phyloP scores from a whole-genome alignment of 2,329 filamentous ascomycete genomes.

The Apiospora kogelbergensis region DNA sequence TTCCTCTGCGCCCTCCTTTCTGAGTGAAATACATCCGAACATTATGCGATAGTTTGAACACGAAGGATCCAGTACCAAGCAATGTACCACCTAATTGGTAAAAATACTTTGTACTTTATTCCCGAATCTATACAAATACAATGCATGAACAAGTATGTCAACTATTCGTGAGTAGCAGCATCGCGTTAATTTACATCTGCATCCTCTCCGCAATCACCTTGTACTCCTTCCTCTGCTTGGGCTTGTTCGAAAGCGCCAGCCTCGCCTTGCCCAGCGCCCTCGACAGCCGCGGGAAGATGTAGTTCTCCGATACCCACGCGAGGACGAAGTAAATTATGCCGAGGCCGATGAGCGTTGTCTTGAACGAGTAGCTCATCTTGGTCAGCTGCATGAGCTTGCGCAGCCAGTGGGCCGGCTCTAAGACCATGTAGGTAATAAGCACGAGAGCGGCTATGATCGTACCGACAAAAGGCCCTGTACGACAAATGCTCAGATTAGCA shows the following conservation, averaged over 20 bases:
- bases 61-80: not conserved
- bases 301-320: constrained; percentile 71
- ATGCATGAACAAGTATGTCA: not conserved
- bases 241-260: constrained; percentile 53
- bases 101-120: not conserved
- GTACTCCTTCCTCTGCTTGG: constrained; percentile 84
- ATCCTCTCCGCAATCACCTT: constrained; percentile 76
- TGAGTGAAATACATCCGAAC: not conserved
- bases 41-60: too few relatives aligned
- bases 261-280: constrained; percentile 64
- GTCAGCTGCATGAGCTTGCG: constrained; percentile 82
- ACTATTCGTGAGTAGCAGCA: not conserved
- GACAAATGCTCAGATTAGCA: not conserved
- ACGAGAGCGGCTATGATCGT: constrained; percentile 70
- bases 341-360: constrained; percentile 68
- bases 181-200: constrained; percentile 35
- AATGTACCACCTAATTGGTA: not conserved
- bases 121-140: constrained; percentile 1
- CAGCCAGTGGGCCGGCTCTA: constrained; percentile 70
- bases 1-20: not conserved
- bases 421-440: constrained; percentile 77
- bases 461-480: constrained; percentile 76
- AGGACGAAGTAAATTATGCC: constrained; percentile 67
- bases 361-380: constrained; percentile 69
- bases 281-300: constrained; percentile 68